Base-by-base conservation (phyloP, 345 rosid genomes). In the Litchi chinensis region DNA sequence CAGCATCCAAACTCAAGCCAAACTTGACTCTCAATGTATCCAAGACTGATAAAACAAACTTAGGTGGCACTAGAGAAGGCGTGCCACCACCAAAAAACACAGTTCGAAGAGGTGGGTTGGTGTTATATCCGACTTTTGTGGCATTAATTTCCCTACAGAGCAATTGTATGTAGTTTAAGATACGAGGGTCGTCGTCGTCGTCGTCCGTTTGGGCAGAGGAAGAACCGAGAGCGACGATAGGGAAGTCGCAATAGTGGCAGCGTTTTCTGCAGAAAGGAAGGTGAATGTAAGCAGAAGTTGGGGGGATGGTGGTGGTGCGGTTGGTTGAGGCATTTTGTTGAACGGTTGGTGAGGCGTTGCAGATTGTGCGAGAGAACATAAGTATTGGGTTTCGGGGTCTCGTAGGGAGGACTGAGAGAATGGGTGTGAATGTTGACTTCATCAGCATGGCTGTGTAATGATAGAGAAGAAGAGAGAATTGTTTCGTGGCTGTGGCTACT, bases 211-310 rank as follows among this genome's bases (percentile, higher is more conserved):
- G 87, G 66, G 73, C 44, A n/a, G 94, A 52, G 43, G 89, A 77
- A 37, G 90, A 83, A 48, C 98, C 95, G 9, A 96, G 92, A 76
- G 98, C 99, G 28, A 94, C 89, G 73, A 96, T 85, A 0, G 98
- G 97, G 81, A 95, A 93, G 88, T 93, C 98, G 44, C 98, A 90
- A 79, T 93, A 93, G 82, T 89, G 92, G 87, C 99, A 95, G 66
- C 97, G 98, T 85, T 93, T 96, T 77, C 99, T 93, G 68, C 98
- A 93, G 87, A 94, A 96, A 0, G 97, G 99, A 65, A 96, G 97
- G 86, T 94, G 99, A 39, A 93, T 68, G 87, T 91, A 93, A 63
- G 91, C 99, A 2, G 96, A 90, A 22, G 91, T 85, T 59, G 98
- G 97, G 8, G 95, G 43, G 77, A 63, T 59, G 3, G 79, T n/a